Percentiles rank a stretch among this genome's conserved stretches.
phyloP scores from a whole-genome alignment of 345 rosid species.

The Salix dunnii region DNA sequence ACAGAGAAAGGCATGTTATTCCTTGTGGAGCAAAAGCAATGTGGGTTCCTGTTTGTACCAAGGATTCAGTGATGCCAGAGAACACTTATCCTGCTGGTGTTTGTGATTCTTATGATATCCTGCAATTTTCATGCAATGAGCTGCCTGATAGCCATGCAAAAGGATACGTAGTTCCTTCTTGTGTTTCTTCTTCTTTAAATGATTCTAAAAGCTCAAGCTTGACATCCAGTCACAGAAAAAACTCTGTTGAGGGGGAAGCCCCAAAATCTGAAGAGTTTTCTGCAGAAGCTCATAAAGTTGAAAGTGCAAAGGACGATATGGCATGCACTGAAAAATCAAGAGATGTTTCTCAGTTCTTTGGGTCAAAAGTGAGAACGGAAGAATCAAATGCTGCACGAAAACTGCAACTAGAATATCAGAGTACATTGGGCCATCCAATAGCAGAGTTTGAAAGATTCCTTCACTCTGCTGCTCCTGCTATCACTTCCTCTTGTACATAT shows the following conservation, averaged over 20 bases:
- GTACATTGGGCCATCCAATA: constrained; percentile 13
- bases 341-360: constrained; percentile 2
- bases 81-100: constrained; percentile 6
- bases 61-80: constrained; percentile 2
- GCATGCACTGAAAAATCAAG: constrained; percentile 4
- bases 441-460: constrained; percentile 28
- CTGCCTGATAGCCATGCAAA: neutral
- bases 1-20: neutral
- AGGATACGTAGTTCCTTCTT: neutral
- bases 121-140: neutral
- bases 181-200: neutral
- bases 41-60: constrained; percentile 15
- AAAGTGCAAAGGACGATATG: constrained; percentile 5
- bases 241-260: constrained; percentile 7
- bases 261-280: neutral
- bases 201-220: neutral
- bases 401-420: constrained; percentile 20
- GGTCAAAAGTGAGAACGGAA: neutral
- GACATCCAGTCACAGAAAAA: neutral
- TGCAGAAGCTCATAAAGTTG: constrained; percentile 2
- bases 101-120: neutral
- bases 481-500: neutral
- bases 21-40: constrained; percentile 7
- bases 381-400: constrained; percentile 19
- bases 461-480: constrained; percentile 22